Conservation (phyloP, 139 green algal genomes). For the Chlorella sp. region DNA sequence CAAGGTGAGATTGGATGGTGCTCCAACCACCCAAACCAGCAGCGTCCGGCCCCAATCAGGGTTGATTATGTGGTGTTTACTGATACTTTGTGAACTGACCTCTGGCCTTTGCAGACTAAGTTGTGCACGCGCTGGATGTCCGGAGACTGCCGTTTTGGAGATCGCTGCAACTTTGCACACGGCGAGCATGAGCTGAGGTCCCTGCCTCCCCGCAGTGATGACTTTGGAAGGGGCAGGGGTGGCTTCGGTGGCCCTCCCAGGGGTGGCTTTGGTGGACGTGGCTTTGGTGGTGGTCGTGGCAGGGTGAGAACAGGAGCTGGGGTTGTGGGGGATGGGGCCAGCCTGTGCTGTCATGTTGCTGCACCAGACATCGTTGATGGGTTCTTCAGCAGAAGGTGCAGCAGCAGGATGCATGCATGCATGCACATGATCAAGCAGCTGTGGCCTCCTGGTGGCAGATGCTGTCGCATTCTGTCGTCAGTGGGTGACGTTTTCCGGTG, state of each 20-base stretch:
- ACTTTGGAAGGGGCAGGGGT: not conserved
- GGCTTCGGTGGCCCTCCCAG: constrained; percentile 13
- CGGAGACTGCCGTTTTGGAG: constrained; percentile 87
- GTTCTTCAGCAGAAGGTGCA: too few species aligned
- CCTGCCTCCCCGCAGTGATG: not conserved
- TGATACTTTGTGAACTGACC: too few species aligned
- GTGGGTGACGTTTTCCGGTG: too few species aligned
- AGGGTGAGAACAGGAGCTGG: too few species aligned
- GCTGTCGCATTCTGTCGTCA: not conserved
- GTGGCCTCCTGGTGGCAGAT: not conserved
- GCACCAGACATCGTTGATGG: too few species aligned
- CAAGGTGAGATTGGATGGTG: too few species aligned
- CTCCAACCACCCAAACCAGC: not conserved
- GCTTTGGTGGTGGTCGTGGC: not conserved
- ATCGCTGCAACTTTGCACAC: constrained; percentile 93
- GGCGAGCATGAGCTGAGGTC: constrained; percentile 81
- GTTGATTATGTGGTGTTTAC: too few species aligned
- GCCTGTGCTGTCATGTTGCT: too few species aligned
- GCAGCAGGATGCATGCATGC: not conserved
- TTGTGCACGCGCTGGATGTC: constrained; percentile 73
- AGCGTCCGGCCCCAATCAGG: constrained; percentile 18
- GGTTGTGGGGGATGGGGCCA: too few species aligned
- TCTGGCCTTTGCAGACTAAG: too few species aligned
- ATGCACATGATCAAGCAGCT: not conserved
- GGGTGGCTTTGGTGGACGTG: too few species aligned